phyloP scores from a whole-genome alignment of 768 basidiomycete genomes.

The Mycena crocata region DNA sequence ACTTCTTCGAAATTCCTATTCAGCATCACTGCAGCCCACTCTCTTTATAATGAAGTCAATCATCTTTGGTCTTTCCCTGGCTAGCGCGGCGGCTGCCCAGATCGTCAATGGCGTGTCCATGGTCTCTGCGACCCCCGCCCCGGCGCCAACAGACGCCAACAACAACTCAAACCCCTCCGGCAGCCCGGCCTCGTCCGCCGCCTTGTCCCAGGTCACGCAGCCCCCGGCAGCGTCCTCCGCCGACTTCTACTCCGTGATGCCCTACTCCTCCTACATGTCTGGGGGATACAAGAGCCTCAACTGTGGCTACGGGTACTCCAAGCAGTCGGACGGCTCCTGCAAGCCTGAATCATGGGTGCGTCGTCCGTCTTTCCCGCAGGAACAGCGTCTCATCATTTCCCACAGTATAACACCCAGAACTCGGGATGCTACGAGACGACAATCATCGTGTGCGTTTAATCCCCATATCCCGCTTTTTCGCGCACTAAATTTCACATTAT shows the following conservation, averaged over 20 bases:
- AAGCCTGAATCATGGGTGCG: slow-evolving; percentile 68
- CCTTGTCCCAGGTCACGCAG: slow-evolving; percentile 42
- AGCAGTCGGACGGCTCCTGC: slow-evolving; percentile 68
- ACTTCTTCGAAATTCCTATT: slow-evolving; percentile 50
- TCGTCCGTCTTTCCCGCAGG: slow-evolving; percentile 13
- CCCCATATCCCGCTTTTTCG: slow-evolving; percentile 4
- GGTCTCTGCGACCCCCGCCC: slow-evolving; percentile 46
- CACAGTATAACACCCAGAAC: slow-evolving; percentile 50
- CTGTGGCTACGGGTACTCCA: slow-evolving; percentile 79
- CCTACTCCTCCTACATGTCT: slow-evolving; percentile 67
- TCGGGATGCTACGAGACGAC: slow-evolving; percentile 72
- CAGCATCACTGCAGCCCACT: slow-evolving; percentile 56
- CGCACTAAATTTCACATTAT: too few relatives aligned
- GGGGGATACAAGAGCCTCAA: slow-evolving; percentile 75
- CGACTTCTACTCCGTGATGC: slow-evolving; percentile 62
- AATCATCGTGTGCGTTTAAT: slow-evolving; percentile 60
- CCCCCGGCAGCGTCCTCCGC: slow-evolving; percentile 45
- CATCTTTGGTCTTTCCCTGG: slow-evolving; percentile 68
- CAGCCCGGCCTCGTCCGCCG: slow-evolving; percentile 40
- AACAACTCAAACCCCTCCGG: slow-evolving; percentile 43
- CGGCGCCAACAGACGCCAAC: slow-evolving; percentile 36
- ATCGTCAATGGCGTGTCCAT: slow-evolving; percentile 60
- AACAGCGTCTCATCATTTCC: slow-evolving; percentile 2
- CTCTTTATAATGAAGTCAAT: slow-evolving; percentile 73
- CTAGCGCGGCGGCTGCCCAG: slow-evolving; percentile 68